Evolutionary conservation across 768 basidiomycete species (phyloP), one percentile per base, ranked within the genome.

Genomic region (Podaxis sp.): DNA sequence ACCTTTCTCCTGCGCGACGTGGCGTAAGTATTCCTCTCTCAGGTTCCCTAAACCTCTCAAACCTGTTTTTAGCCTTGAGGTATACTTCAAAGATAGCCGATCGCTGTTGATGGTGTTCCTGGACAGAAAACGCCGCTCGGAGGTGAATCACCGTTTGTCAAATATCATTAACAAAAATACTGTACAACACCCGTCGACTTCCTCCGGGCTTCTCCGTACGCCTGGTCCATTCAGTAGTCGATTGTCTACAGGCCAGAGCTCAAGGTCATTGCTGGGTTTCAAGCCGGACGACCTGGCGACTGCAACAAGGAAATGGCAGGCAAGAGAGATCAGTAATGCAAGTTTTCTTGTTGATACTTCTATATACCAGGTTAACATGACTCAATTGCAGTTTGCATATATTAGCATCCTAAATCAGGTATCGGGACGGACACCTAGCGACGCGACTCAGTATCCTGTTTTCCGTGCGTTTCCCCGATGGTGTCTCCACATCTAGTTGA

Each of bases 381-480:
- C 19, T 15, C n/a, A n/a, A 11, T 15, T 28, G 26, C 61, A 96
- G 94, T 96, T 93, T 72, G 89, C 92, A 0, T 96, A 96, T 73
- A 75, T 96, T 55, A 89, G 91, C 64, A 86, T 97, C 60, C 76
- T 97, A 59, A 97, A 97, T 68, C 94, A 96, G 72, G 84, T 93
- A 22, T 96, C 95, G 2, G 95, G 95, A 48, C 84, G 95, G 22
- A 97, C 95, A 2, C 94, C 95, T 1, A 94, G 90, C 69, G 95
- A 97, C 77, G 93, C 95, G 9, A 96, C 96, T 0, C 94, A 96
- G 68, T 97, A 95, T 74, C 95, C 95, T 0, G 86, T 96, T 7
- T 95, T 93, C 66, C 92, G 92, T 93, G 68, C 55, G 90, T 74
- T 9, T 12, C 44, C 6, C 11, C 39, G 61, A 17, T 36, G 30